A percentile compares a stretch with the other conserved stretches of the same genome.
Conservation (phyloP, 352 stramenopile genomes). For the Blastocystis sp. region DNA sequence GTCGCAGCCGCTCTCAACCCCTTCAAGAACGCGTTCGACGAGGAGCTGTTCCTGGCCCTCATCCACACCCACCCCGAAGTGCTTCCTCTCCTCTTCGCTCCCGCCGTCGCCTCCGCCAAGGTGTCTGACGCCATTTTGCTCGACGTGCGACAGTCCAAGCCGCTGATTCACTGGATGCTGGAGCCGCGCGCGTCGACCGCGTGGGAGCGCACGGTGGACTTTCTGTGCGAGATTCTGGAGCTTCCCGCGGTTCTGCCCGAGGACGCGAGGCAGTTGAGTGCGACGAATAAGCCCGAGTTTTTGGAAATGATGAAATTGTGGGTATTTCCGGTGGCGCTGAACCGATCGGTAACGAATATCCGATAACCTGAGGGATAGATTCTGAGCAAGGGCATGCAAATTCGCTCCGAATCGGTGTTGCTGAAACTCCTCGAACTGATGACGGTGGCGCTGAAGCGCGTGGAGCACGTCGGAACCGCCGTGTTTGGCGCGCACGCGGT, state of each 20-base stretch:
- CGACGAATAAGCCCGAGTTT: constrained; percentile 16
- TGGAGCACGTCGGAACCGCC: background rate
- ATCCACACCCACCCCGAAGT: constrained; percentile 46
- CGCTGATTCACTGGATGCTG: constrained; percentile 61
- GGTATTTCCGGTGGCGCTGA: constrained; percentile 18
- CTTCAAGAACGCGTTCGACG: constrained; percentile 28
- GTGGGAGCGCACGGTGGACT: constrained; percentile 41
- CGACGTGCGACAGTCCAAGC: background rate
- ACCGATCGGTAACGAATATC: background rate
- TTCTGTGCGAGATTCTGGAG: constrained; percentile 34
- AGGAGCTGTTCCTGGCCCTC: constrained; percentile 33
- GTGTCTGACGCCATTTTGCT: background rate
- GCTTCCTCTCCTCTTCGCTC: constrained; percentile 40
- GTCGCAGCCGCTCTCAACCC: constrained; percentile 20
- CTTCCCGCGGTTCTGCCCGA: constrained; percentile 5
- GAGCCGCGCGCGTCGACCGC: constrained; percentile 13
- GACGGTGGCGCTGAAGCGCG: background rate
- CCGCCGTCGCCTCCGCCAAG: background rate
- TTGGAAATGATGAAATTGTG: constrained; percentile 4
- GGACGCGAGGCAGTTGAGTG: background rate
- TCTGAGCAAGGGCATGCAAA: constrained; percentile 1
- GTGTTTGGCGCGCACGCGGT: background rate
- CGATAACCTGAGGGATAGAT: background rate
- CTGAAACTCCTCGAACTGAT: constrained; percentile 23
- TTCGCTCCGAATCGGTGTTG: background rate